Percentiles rank a stretch among this genome's conserved stretches.
Conservation (phyloP, 2,329 filamentous ascomycete species). For the Pseudogymnoascus sp. region DNA sequence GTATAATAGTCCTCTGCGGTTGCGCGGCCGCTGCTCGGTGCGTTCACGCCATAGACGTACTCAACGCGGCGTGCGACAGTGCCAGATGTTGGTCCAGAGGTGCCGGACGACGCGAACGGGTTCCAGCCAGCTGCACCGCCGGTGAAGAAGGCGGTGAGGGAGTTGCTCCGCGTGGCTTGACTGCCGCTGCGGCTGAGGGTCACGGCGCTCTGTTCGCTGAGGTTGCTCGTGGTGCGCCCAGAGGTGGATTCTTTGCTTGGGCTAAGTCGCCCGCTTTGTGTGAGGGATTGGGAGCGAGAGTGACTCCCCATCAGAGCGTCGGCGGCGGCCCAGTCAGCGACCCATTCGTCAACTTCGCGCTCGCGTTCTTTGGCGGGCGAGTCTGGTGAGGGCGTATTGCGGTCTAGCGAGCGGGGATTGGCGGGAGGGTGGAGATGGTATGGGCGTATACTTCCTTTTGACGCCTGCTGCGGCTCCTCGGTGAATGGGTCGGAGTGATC, state of each 20-base stretch:
- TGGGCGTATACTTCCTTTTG: slow-evolving; percentile 13
- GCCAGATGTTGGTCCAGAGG: neutral
- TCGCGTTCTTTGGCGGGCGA: slow-evolving; percentile 22
- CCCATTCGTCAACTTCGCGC: slow-evolving; percentile 28
- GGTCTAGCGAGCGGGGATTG: slow-evolving; percentile 16
- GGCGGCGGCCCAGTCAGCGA: slow-evolving; percentile 29
- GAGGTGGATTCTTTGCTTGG: slow-evolving; percentile 22
- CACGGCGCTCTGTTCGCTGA: slow-evolving; percentile 25
- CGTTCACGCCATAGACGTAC: neutral
- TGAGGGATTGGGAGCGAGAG: slow-evolving; percentile 19
- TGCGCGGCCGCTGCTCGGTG: neutral
- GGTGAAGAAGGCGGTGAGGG: slow-evolving; percentile 9
- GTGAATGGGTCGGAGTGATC: slow-evolving; percentile 5
- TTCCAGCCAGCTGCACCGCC: slow-evolving; percentile 13
- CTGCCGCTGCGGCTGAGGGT: slow-evolving; percentile 17
- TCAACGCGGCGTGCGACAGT: neutral
- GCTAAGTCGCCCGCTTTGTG: slow-evolving; percentile 21
- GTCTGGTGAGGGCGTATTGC: slow-evolving; percentile 14
- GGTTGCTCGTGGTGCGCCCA: slow-evolving; percentile 26
- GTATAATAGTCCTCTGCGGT: neutral
- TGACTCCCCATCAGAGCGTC: slow-evolving; percentile 25
- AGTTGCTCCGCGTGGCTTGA: neutral
- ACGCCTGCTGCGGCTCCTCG: slow-evolving; percentile 9
- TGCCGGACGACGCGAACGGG: neutral
- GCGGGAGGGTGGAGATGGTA: slow-evolving; percentile 18